These are phyloP conservation scores for Alnus rubra DNA, from an alignment of 306 rosid species.

Conservation along the genomic window DNA sequence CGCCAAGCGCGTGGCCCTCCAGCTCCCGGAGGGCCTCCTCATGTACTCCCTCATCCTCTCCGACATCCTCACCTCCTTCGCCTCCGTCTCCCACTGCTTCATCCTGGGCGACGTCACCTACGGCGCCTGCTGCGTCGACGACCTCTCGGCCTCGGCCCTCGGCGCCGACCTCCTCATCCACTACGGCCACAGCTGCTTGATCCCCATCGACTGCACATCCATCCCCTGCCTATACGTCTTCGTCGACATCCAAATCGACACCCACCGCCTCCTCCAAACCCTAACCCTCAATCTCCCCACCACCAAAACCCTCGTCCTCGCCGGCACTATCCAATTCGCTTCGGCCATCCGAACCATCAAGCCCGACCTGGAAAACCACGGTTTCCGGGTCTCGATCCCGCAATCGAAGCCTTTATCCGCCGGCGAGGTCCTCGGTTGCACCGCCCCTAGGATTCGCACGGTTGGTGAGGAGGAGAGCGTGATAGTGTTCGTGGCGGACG, in stretches of 20 bases:
- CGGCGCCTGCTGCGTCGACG: conserved; percentile 61
- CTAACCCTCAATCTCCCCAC: conserved; percentile 49
- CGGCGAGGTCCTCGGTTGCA: conserved; percentile 91
- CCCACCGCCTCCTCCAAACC: conserved; percentile 54
- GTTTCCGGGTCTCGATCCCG: conserved; percentile 75
- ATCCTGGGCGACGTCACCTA: conserved; percentile 54
- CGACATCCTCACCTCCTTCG: conserved; percentile 50
- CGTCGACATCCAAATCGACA: conserved; percentile 76
- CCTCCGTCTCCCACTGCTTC: conserved; percentile 45
- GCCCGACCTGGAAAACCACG: conserved; percentile 64
- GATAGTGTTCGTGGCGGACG: conserved; percentile 81
- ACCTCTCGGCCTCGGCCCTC: conserved; percentile 54
- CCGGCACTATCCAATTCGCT: conserved; percentile 87
- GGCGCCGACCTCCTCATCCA: conserved; percentile 48
- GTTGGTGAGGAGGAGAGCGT: conserved; percentile 40
- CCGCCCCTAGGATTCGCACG: conserved; percentile 66
- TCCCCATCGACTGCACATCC: conserved; percentile 74
- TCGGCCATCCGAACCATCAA: conserved; percentile 74
- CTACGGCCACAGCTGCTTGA: conserved; percentile 75
- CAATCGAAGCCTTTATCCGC: conserved; percentile 87
- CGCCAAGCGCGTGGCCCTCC: conserved; percentile 52
- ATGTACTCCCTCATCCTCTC: conserved; percentile 58
- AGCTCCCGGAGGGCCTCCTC: conserved; percentile 62
- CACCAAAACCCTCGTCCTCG: conserved; percentile 48
- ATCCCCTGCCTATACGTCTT: conserved; percentile 90